Evolutionary conservation across 768 basidiomycete species (phyloP).

Genomic region (Amanita polypyramis): DNA sequence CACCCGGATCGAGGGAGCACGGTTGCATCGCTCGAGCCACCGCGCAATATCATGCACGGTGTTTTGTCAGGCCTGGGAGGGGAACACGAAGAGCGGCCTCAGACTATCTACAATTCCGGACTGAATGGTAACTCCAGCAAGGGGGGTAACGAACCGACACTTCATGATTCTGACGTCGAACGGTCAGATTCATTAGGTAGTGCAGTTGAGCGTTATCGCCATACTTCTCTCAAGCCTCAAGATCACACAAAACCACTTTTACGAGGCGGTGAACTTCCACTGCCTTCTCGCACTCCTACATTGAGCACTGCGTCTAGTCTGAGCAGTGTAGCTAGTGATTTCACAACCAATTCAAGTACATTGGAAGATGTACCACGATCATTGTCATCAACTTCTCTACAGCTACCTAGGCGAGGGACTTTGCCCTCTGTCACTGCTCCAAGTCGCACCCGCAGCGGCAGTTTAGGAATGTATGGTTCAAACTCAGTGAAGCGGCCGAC

Average conservation of each 20-base stretch:
- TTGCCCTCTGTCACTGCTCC: slow-evolving; percentile 16
- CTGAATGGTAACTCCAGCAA: slow-evolving; percentile 44
- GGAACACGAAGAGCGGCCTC: slow-evolving; percentile 15
- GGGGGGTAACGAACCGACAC: slow-evolving; percentile 22
- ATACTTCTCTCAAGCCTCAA: slow-evolving; percentile 36
- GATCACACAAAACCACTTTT: slow-evolving; percentile 30
- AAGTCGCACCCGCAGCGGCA: slow-evolving; percentile 51
- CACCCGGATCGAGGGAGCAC: slow-evolving; percentile 29
- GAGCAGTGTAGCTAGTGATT: slow-evolving; percentile 25
- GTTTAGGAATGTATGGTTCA: slow-evolving; percentile 37
- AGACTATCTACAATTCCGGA: slow-evolving; percentile 40
- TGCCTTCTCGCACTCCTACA: slow-evolving; percentile 43
- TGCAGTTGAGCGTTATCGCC: slow-evolving; percentile 32
- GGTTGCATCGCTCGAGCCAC: slow-evolving; percentile 23
- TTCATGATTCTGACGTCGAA: slow-evolving; percentile 43
- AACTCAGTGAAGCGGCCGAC: slow-evolving; percentile 22
- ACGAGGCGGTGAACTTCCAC: slow-evolving; percentile 51
- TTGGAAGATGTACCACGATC: slow-evolving; percentile 29
- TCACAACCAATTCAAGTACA: slow-evolving; percentile 22
- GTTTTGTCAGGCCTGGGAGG: slow-evolving; percentile 4
- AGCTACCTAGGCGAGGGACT: slow-evolving; percentile 20
- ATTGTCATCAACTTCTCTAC: slow-evolving; percentile 27
- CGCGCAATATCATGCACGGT: slow-evolving; percentile 14
- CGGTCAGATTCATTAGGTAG: slow-evolving; percentile 34
- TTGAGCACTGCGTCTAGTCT: slow-evolving; percentile 27